phyloP scores from a whole-genome alignment of 148 eudicot species.

The Linanthus parryae region DNA sequence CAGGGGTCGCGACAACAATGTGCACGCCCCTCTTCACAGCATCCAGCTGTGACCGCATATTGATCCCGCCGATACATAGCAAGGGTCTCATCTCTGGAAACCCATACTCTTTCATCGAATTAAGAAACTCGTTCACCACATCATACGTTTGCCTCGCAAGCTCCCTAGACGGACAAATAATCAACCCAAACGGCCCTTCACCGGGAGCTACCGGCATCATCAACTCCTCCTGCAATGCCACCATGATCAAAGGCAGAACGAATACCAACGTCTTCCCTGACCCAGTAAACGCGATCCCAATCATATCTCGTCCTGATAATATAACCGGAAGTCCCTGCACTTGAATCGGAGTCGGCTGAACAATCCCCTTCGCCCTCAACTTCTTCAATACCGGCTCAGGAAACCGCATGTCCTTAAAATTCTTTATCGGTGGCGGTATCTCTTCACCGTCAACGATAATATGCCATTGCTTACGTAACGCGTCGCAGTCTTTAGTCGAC shows the following conservation, averaged over 20 bases:
- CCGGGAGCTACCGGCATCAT: constrained; percentile 81
- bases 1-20: constrained; percentile 97
- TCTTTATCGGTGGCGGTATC: constrained; percentile 82
- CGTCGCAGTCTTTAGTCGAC: constrained; percentile 51
- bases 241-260: constrained; percentile 78
- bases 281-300: constrained; percentile 87
- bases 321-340: constrained; percentile 84
- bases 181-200: constrained; percentile 85
- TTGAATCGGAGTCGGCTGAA: constrained; percentile 82
- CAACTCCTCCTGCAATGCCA: constrained; percentile 77
- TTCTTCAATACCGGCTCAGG: constrained; percentile 58
- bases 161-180: constrained; percentile 87
- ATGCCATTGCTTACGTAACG: constrained; percentile 71
- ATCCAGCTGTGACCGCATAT: constrained; percentile 72
- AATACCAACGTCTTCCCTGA: constrained; percentile 86
- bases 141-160: constrained; percentile 85
- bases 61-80: constrained; percentile 90
- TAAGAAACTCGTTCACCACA: constrained; percentile 63
- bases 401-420: constrained; percentile 74
- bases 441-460: constrained; percentile 85
- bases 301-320: constrained; percentile 82
- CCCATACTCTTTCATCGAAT: constrained; percentile 44
- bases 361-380: constrained; percentile 58
- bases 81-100: constrained; percentile 74
- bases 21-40: constrained; percentile 77